phyloP scores from a whole-genome alignment of 306 rosid genomes.

The Ochetophila trinervis region DNA sequence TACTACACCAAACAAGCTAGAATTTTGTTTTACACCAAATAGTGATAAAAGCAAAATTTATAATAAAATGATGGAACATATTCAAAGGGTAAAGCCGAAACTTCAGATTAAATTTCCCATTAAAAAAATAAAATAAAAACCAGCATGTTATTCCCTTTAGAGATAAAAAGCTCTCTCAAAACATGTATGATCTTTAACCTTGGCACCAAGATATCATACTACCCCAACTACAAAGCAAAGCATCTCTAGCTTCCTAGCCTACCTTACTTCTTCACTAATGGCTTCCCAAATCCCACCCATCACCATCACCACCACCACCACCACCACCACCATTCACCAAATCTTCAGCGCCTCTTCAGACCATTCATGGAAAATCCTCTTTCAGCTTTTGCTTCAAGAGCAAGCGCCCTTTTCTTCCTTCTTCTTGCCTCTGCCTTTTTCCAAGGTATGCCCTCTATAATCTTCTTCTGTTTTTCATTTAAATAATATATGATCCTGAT shows the following conservation, averaged over 20 bases:
- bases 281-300: conserved; percentile 11
- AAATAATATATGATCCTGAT: not conserved
- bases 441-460: conserved; percentile 28
- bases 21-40: too few relatives aligned
- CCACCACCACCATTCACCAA: conserved; percentile 1
- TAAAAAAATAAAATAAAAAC: too few relatives aligned
- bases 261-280: conserved; percentile 42
- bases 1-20: too few relatives aligned
- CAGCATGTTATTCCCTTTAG: too few relatives aligned
- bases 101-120: too few relatives aligned
- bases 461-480: not conserved
- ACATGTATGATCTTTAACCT: conserved; percentile 21
- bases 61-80: too few relatives aligned
- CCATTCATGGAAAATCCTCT: conserved; percentile 35
- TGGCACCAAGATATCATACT: conserved; percentile 30
- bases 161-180: not conserved
- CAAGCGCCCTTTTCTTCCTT: conserved; percentile 18
- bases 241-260: conserved; percentile 27
- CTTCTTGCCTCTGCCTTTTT: conserved; percentile 31
- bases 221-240: conserved; percentile 54
- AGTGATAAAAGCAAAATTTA: too few relatives aligned
- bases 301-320: not conserved
- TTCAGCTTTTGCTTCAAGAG: conserved; percentile 13
- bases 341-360: not conserved
- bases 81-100: too few relatives aligned